Evolutionary conservation across 1,284 basidiomycete species (phyloP), one percentile per base, ranked within the genome.

Genomic region (Malassezia sympodialis): DNA sequence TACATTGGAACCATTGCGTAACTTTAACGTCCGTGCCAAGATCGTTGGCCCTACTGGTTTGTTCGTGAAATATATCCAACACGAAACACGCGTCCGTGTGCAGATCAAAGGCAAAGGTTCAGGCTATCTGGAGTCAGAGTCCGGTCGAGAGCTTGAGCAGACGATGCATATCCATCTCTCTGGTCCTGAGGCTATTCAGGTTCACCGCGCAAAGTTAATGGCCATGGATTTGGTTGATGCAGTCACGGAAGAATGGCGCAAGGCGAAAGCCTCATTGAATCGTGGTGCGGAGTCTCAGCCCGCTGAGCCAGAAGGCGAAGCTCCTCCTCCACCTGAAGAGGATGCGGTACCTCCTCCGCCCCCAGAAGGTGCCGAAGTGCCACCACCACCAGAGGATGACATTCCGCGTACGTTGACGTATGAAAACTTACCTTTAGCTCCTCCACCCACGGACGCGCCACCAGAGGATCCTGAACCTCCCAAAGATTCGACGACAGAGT

Each of bases 61-160:
- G 73, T 98, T 96, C 73, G 93, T 98, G 63, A 98, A 98, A 78
- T 91, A 90, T 73, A 98, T 98, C 62, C 93, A 98, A 77, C 83
- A 84, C 68, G 93, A 98, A 77, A 98, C 93, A 0, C 85, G 86
- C 32, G 93, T 90, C 14, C 82, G 93, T 60, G 93, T 96, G n/a
- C 93, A 98, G 76, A 96, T 98, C 73, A 96, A 96, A 76, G 93
- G 93, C 11, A 65, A 84, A 15, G 94, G 94, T 0, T 93, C 89
- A 17, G 94, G 93, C 0, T 98, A 94, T 75, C 83, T 93, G 63
- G 93, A 98, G 71, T 84, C 84, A 66, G 93, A 96, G 62, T 94
- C 90, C 0, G 88, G 90, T 0, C 79, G 83, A 65, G 91, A 96
- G 77, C 82, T 83, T 42, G 85, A 88, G 55, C 91, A 96, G 70